Conservation (phyloP, 805 yeast species). For the Yamadazyma tumulicola region DNA sequence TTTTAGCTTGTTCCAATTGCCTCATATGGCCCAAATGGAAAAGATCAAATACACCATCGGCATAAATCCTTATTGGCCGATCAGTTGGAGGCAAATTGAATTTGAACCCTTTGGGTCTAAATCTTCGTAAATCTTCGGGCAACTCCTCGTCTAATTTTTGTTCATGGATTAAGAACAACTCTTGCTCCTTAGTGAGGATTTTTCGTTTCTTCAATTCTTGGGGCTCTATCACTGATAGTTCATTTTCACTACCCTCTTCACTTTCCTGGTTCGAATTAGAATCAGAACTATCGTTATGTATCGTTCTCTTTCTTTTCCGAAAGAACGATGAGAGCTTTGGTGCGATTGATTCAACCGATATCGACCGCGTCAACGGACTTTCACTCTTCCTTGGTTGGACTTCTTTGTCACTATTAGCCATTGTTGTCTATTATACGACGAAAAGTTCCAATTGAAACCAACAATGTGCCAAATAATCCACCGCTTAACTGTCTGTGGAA, state of each 20-base stretch:
- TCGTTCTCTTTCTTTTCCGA: conserved; percentile 21
- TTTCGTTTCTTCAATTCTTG: conserved; percentile 18
- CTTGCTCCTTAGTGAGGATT: conserved; percentile 23
- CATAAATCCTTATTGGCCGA: conserved; percentile 89
- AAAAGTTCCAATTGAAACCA: too few species aligned
- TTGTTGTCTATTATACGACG: too few species aligned
- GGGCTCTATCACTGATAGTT: conserved; percentile 1
- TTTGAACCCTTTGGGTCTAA: conserved; percentile 73
- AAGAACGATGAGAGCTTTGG: conserved; percentile 34
- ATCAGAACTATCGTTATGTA: conserved; percentile 9
- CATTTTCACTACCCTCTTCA: conserved; percentile 17
- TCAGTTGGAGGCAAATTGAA: conserved; percentile 82
- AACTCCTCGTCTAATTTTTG: conserved; percentile 56
- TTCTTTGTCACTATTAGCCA: background rate
- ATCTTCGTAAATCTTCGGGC: conserved; percentile 69
- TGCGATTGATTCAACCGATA: conserved; percentile 40
- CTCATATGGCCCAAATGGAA: conserved; percentile 98
- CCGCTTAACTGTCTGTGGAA: too few species aligned
- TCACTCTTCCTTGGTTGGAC: too few species aligned
- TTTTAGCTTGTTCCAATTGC: conserved; percentile 95
- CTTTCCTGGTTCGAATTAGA: conserved; percentile 13
- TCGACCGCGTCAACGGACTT: conserved; percentile 26
- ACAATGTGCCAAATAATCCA: too few species aligned
- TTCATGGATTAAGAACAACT: conserved; percentile 47
- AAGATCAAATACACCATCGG: conserved; percentile 96